Conservation (phyloP, 805 yeast species). For the Candida piceae region DNA sequence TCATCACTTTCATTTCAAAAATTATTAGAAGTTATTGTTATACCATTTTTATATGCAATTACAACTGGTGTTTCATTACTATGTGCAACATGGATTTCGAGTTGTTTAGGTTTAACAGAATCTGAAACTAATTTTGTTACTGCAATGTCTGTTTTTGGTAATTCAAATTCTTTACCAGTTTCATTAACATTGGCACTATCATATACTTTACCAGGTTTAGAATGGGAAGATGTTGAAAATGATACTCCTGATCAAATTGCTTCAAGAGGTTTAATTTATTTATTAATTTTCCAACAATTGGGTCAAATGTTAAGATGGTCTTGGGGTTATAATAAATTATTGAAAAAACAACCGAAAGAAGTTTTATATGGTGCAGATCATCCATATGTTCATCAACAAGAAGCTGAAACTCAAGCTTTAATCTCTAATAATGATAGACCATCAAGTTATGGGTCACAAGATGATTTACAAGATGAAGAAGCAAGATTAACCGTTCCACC, state of each 20-base stretch:
- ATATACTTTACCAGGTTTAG: constrained; percentile 66
- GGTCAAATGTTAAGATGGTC: constrained; percentile 84
- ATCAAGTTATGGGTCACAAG: constrained; percentile 13
- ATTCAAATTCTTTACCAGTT: constrained; percentile 91
- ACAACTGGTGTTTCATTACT: constrained; percentile 71
- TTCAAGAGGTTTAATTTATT: constrained; percentile 69
- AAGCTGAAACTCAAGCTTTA: constrained; percentile 11
- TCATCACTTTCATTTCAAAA: constrained; percentile 67
- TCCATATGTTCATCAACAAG: constrained; percentile 17
- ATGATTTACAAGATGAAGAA: constrained; percentile 2
- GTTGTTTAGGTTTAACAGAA: constrained; percentile 51
- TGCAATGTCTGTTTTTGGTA: constrained; percentile 96
- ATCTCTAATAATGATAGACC: constrained; percentile 8
- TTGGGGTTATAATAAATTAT: constrained; percentile 75
- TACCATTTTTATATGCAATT: constrained; percentile 79
- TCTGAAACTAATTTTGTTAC: constrained; percentile 87
- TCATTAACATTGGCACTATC: constrained; percentile 79
- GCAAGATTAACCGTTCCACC: constrained; percentile 1
- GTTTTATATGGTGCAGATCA: constrained; percentile 23
- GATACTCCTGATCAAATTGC: constrained; percentile 69
- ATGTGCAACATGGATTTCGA: constrained; percentile 55
- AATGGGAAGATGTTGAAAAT: constrained; percentile 68
- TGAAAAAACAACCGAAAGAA: constrained; percentile 44
- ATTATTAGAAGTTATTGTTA: constrained; percentile 72
- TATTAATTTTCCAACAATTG: constrained; percentile 73